Conservation (phyloP, 1,284 basidiomycete genomes). For the Boletellus deceptivus region DNA sequence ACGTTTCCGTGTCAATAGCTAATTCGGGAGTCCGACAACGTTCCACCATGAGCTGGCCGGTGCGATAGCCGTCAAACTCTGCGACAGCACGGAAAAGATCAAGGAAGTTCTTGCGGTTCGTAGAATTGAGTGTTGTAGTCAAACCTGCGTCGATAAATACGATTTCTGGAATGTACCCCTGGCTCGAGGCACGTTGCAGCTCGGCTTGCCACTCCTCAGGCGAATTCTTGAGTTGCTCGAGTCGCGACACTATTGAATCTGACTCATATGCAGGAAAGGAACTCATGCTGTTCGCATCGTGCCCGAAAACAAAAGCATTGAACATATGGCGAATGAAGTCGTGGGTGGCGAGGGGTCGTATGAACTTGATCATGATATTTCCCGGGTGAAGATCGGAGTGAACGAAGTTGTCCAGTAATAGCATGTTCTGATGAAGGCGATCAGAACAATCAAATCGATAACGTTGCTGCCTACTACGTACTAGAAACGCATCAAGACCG, state of each 20-base stretch:
- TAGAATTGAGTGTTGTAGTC: conserved; percentile 80
- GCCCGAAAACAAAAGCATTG: conserved; percentile 36
- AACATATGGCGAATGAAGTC: conserved; percentile 59
- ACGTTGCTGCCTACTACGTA: conserved; percentile 38
- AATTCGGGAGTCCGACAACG: conserved; percentile 92
- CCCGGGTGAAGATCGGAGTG: conserved; percentile 95
- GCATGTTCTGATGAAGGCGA: conserved; percentile 76
- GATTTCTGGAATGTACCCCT: conserved; percentile 91
- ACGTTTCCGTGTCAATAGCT: conserved; percentile 89
- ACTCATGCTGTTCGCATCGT: conserved; percentile 35
- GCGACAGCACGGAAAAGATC: conserved; percentile 96
- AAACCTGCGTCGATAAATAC: conserved; percentile 97
- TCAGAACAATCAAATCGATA: conserved; percentile 7
- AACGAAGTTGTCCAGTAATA: conserved; percentile 97
- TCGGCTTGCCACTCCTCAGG: conserved; percentile 71
- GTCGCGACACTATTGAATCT: conserved; percentile 66
- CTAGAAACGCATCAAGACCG: conserved; percentile 94
- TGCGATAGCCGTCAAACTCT: conserved; percentile 94
- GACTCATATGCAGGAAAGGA: conserved; percentile 45
- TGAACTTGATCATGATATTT: conserved; percentile 98
- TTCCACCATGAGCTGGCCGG: conserved; percentile 95
- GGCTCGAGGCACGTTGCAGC: conserved; percentile 59
- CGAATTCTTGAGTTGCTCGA: conserved; percentile 57
- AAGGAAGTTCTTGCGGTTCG: conserved; percentile 89
- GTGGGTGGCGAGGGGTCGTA: conserved; percentile 68